phyloP scores from a whole-genome alignment of 306 rosid species.

The Lathyrus aphaca region DNA sequence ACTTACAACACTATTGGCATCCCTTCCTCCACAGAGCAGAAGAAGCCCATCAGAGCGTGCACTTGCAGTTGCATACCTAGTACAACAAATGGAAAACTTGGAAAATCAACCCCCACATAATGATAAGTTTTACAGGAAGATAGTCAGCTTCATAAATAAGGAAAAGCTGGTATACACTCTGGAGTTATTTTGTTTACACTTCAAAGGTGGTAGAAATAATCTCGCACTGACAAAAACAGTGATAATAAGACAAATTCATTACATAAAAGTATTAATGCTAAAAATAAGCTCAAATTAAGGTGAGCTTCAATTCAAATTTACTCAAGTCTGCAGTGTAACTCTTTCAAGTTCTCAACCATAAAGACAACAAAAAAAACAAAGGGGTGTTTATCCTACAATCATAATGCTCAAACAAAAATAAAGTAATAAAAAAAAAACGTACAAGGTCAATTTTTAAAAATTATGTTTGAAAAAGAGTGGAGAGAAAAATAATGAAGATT shows the following conservation, averaged over 20 bases:
- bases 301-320: conserved; percentile 28
- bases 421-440: conserved; percentile 15
- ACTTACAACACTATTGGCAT: conserved; percentile 95
- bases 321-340: conserved; percentile 13
- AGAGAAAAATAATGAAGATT: conserved; percentile 11
- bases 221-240: conserved; percentile 19
- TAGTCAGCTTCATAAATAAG: conserved; percentile 25
- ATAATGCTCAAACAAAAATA: conserved; percentile 14
- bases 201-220: conserved; percentile 18
- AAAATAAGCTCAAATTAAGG: conserved; percentile 17
- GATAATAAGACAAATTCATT: conserved; percentile 20
- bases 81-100: conserved; percentile 35
- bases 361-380: conserved; percentile 32
- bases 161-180: conserved; percentile 13
- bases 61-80: conserved; percentile 99
- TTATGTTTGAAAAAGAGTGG: background rate
- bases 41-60: conserved; percentile 99
- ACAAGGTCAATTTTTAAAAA: conserved; percentile 1
- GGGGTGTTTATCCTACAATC: conserved; percentile 29
- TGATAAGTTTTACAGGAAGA: conserved; percentile 27
- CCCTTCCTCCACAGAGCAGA: conserved; percentile 98
- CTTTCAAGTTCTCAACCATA: conserved; percentile 26
- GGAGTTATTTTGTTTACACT: conserved; percentile 15
- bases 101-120: conserved; percentile 27
- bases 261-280: conserved; percentile 20